phyloP scores from a whole-genome alignment of 345 rosid genomes.

The Rhizophora mangle region DNA sequence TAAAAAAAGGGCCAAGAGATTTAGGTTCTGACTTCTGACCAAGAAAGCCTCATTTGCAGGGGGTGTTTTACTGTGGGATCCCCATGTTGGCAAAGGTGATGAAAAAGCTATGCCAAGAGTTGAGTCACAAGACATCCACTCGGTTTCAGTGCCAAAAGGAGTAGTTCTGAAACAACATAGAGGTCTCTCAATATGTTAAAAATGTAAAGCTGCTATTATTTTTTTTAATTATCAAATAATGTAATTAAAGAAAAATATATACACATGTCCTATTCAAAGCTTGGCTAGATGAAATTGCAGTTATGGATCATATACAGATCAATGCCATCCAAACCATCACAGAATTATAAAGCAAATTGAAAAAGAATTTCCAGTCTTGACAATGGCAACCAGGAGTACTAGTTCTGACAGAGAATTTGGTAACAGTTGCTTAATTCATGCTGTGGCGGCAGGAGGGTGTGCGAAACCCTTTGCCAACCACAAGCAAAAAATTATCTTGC shows the following conservation, averaged over 20 bases:
- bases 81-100: conserved; percentile 83
- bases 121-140: conserved; percentile 69
- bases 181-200: conserved; percentile 3
- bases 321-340: background rate
- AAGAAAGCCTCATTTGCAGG: background rate
- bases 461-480: background rate
- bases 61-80: conserved; percentile 38
- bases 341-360: background rate
- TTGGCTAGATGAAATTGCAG: conserved; percentile 10
- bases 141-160: conserved; percentile 91
- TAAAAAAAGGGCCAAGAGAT: too few relatives aligned
- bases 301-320: background rate
- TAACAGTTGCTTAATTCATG: background rate
- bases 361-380: conserved; percentile 1
- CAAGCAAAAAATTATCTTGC: background rate
- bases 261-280: conserved; percentile 7
- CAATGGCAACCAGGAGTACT: background rate
- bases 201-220: background rate
- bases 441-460: background rate
- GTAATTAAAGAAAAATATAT: background rate
- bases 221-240: conserved; percentile 25
- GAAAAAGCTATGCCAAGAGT: conserved; percentile 59
- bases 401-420: background rate
- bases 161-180: conserved; percentile 49
- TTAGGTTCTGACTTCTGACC: background rate